Base-by-base conservation (phyloP, 2,329 filamentous ascomycete genomes). In the Pseudomassariella vexata region DNA sequence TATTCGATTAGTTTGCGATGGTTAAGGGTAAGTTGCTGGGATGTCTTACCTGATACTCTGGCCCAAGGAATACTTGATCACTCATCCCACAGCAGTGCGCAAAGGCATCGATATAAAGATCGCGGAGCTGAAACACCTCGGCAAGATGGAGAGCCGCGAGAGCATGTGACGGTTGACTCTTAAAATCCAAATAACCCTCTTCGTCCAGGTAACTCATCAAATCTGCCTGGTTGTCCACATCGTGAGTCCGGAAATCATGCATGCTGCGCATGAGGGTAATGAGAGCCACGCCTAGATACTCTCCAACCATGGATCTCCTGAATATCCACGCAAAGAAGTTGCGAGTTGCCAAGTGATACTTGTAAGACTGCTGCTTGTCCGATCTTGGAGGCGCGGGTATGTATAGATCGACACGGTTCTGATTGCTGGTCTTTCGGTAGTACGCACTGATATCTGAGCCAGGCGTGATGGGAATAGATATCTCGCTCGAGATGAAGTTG, bases 51-150 rank as follows among this genome's bases (percentile, higher is more conserved):
- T 70, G 61, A 39, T 78, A 84, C 40, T 84, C 82, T 2, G 68
- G 52, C 42, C 70, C 73, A 5, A 58, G 48, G 24, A 66, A 61
- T 5, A 89, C 40, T 17, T 63, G 62, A 14, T 82, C 74, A 38
- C 72, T 73, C 84, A 90, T 88, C 25, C 85, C 85, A 21, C 82
- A 80, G 49, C 84, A 87, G 48, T 92, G 85, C 10, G 74, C 70
- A 55, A 89, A 87, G 0, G 85, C 79, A 47, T 85, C 73, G 9
- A 79, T 69, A 65, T 85, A 90, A 9, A 85, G 57, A n/a, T 76
- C 68, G 32, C 63, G 65, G 17, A 82, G 56, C 31, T 73, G 70
- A 41, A 79, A 80, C 15, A 68, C 62, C 48, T 90, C 85, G 2
- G 82, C 78, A 25, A 87, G 68, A 30, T 73, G 72, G 9, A 90